Conservation (phyloP, 495 filamentous ascomycete genomes). For the Aspergillus bertholletiae region DNA sequence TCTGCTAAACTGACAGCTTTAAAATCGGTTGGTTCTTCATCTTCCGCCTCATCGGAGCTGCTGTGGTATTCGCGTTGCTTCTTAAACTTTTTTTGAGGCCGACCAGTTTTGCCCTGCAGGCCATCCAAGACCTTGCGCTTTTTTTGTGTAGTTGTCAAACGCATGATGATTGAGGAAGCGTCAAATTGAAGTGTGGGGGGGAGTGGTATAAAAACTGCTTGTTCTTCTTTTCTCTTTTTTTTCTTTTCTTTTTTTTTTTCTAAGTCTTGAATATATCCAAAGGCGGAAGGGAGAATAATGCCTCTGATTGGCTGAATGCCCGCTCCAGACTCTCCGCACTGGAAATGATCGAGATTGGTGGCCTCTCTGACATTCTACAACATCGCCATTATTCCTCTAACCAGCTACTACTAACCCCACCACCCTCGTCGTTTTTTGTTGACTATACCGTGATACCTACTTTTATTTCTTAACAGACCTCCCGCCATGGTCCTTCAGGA, state of each 20-base stretch:
- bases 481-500: slow-evolving; percentile 93
- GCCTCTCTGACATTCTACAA: slow-evolving; percentile 7
- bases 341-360: slow-evolving; percentile 16
- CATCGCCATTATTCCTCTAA: too few relatives aligned
- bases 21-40: slow-evolving; percentile 45
- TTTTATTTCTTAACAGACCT: background rate
- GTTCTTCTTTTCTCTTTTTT: background rate
- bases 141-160: slow-evolving; percentile 38
- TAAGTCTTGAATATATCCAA: slow-evolving; percentile 2
- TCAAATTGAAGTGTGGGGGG: too few relatives aligned
- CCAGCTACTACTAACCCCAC: too few relatives aligned
- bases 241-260: slow-evolving; percentile 30
- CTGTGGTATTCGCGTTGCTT: slow-evolving; percentile 71
- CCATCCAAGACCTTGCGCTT: slow-evolving; percentile 60
- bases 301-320: slow-evolving; percentile 32
- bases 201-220: too few relatives aligned
- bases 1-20: slow-evolving; percentile 63
- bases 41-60: slow-evolving; percentile 59
- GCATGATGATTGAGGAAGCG: slow-evolving; percentile 24
- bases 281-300: slow-evolving; percentile 23
- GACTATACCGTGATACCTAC: slow-evolving; percentile 6
- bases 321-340: slow-evolving; percentile 36
- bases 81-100: slow-evolving; percentile 67
- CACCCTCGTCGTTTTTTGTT: too few relatives aligned
- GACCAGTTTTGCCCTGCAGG: slow-evolving; percentile 49